These are phyloP conservation scores for Daldinia grandis DNA, from an alignment of 495 filamentous ascomycete species.

Conservation along the genomic window DNA sequence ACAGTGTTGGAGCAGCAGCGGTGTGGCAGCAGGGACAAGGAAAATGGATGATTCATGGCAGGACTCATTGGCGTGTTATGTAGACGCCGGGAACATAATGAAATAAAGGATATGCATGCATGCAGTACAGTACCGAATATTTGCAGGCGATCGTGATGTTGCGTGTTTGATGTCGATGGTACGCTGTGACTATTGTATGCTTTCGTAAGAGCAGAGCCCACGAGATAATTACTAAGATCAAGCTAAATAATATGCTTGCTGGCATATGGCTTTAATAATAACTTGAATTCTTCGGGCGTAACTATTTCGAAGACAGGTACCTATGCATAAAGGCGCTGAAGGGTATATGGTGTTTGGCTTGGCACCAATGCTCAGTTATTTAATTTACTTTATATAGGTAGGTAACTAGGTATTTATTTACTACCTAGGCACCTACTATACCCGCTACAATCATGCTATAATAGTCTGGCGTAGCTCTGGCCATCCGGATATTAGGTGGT, in stretches of 20 bases:
- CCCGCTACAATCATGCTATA: neutral
- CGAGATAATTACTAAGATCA: neutral
- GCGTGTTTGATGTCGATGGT: neutral
- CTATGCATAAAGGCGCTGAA: neutral
- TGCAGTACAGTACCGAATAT: neutral
- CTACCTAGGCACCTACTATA: no score
- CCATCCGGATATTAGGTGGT: neutral
- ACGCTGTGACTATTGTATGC: neutral
- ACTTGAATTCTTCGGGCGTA: neutral
- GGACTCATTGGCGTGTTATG: neutral
- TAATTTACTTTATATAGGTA: no score
- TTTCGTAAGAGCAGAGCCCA: neutral
- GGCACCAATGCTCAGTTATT: no score
- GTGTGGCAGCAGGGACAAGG: neutral
- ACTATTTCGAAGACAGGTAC: neutral
- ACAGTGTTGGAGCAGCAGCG: neutral
- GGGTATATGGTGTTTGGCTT: no score
- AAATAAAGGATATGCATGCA: conserved; percentile 7
- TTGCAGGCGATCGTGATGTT: neutral
- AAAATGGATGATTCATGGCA: neutral
- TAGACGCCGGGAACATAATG: conserved; percentile 7
- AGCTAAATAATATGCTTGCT: neutral
- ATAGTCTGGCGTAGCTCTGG: neutral
- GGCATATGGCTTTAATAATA: neutral
- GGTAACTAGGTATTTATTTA: no score